Percentiles rank a stretch among this genome's conserved stretches.
These are phyloP conservation scores for Tetrahymena thermophila DNA, from an alignment of 73 alveolate species.

Conservation along the genomic window DNA sequence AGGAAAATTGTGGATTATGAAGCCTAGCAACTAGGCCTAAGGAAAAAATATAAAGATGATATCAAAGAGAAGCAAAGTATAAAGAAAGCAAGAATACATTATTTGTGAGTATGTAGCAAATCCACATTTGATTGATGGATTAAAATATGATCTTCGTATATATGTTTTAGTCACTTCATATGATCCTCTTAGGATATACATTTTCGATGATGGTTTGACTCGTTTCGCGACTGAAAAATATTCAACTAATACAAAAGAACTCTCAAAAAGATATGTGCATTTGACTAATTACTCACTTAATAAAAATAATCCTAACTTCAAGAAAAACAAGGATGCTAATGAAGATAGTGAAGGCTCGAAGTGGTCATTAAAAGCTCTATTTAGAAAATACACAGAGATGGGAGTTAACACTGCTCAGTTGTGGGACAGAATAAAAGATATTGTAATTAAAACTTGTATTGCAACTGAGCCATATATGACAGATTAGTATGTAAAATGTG, in stretches of 20 bases:
- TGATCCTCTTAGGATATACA: slow-evolving; percentile 82
- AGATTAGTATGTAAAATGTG: slow-evolving; percentile 19
- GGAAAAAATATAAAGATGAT: slow-evolving; percentile 90
- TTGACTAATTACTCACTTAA: slow-evolving; percentile 88
- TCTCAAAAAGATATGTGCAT: slow-evolving; percentile 67
- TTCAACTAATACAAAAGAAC: slow-evolving; percentile 40
- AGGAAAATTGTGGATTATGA: slow-evolving; percentile 77
- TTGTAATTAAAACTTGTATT: slow-evolving; percentile 56
- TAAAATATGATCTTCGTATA: slow-evolving; percentile 88
- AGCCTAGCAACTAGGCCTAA: slow-evolving; percentile 88
- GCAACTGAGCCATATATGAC: slow-evolving; percentile 70
- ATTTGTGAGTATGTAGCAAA: slow-evolving; percentile 68
- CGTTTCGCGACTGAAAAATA: slow-evolving; percentile 90
- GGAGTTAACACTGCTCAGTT: slow-evolving; percentile 55
- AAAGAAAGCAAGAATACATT: slow-evolving; percentile 32
- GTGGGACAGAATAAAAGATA: slow-evolving; percentile 64
- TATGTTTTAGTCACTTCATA: slow-evolving; percentile 86
- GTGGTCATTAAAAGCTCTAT: slow-evolving; percentile 70
- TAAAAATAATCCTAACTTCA: slow-evolving; percentile 68
- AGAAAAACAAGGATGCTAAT: slow-evolving; percentile 63
- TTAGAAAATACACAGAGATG: slow-evolving; percentile 40
- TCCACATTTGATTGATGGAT: slow-evolving; percentile 83
- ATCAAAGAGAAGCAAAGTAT: slow-evolving; percentile 58
- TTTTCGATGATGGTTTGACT: slow-evolving; percentile 84
- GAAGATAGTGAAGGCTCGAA: slow-evolving; percentile 76